Conservation (phyloP, 2,329 filamentous ascomycete species). For the Pseudopithomyces chartarum region DNA sequence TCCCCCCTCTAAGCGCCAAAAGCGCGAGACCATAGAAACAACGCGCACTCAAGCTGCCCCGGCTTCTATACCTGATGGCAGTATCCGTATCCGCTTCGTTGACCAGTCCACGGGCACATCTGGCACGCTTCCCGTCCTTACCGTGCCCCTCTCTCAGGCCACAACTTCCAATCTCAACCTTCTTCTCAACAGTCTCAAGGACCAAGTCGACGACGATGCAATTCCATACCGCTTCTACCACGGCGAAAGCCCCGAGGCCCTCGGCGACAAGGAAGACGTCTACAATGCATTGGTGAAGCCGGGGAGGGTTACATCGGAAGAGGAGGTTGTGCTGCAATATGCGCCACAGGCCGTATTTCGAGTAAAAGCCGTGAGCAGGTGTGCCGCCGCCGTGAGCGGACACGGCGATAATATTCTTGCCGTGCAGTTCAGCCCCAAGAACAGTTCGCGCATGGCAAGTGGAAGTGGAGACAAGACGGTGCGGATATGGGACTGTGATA, state of each 20-base stretch:
- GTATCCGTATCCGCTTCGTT: conserved; percentile 83
- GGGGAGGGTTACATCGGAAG: conserved; percentile 60
- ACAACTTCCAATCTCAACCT: conserved; percentile 88
- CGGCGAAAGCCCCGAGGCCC: conserved; percentile 47
- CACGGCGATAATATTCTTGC: conserved; percentile 91
- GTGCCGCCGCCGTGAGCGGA: conserved; percentile 84
- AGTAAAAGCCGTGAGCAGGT: conserved; percentile 88
- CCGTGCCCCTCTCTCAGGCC: conserved; percentile 81
- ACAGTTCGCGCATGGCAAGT: conserved; percentile 78
- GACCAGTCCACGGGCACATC: conserved; percentile 74
- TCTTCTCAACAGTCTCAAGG: conserved; percentile 82
- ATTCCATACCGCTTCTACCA: conserved; percentile 71
- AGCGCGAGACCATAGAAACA: conserved; percentile 73
- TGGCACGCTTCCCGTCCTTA: conserved; percentile 70
- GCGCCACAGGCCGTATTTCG: conserved; percentile 90
- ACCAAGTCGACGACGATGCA: conserved; percentile 63
- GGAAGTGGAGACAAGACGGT: conserved; percentile 92
- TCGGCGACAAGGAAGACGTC: conserved; percentile 53
- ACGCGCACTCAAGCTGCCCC: conserved; percentile 75
- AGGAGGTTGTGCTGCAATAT: conserved; percentile 66
- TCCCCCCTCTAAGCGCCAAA: conserved; percentile 88
- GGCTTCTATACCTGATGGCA: conserved; percentile 69
- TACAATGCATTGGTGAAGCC: conserved; percentile 47
- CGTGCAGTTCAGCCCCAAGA: conserved; percentile 81
- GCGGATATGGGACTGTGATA: conserved; percentile 92